phyloP scores from a whole-genome alignment of 2,329 filamentous ascomycete species.

The Sporothrix pallida region DNA sequence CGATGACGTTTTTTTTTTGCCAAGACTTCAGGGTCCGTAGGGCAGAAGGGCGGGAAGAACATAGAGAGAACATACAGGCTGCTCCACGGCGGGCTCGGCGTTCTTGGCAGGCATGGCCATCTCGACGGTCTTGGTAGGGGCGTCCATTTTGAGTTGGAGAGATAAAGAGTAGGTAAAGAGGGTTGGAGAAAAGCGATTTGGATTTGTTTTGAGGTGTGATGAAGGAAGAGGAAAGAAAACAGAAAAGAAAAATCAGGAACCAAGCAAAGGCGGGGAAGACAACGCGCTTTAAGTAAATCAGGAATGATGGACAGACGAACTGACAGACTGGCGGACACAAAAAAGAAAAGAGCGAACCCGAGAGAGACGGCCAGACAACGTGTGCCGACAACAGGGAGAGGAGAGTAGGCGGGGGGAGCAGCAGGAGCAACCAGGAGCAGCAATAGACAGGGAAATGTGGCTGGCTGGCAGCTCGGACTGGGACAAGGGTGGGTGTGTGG shows the following conservation, averaged over 20 bases:
- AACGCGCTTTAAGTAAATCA: conserved; percentile 26
- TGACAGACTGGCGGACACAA: background rate
- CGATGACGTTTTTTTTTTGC: conserved; percentile 17
- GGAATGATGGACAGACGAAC: background rate
- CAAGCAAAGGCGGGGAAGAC: conserved; percentile 2
- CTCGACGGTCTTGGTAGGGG: conserved; percentile 36
- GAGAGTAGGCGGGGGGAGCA: background rate
- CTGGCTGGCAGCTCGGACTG: conserved; percentile 15
- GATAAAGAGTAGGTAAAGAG: background rate
- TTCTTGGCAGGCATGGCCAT: conserved; percentile 39
- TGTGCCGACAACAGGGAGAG: conserved; percentile 20
- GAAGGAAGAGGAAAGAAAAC: background rate
- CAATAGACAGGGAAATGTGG: background rate
- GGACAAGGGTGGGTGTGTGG: background rate
- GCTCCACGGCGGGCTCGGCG: conserved; percentile 39
- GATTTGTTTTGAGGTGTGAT: background rate
- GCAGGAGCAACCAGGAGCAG: background rate
- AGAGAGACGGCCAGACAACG: conserved; percentile 16
- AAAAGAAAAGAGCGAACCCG: conserved; percentile 1
- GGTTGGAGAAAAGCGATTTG: background rate
- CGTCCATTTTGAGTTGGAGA: conserved; percentile 36
- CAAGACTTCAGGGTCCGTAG: conserved; percentile 18
- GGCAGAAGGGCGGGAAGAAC: background rate
- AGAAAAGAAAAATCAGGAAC: background rate
- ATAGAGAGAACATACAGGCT: conserved; percentile 40